Base-by-base conservation (phyloP, 2,329 filamentous ascomycete species). In the Botrytis squamosa region DNA sequence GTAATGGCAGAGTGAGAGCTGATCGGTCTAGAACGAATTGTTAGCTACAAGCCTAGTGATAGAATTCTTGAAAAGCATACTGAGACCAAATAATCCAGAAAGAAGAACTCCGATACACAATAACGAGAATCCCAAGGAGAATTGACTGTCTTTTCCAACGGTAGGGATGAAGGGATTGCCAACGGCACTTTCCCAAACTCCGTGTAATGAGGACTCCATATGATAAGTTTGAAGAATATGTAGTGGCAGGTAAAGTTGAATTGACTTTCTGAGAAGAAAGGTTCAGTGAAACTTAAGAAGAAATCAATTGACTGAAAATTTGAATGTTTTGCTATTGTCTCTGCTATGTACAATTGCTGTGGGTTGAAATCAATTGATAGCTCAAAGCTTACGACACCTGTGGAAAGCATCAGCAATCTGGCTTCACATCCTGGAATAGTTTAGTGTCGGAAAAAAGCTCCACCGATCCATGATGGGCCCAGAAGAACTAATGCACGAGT, bases 161-260 rank as follows among this genome's bases (percentile, higher is more conserved):
- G 90, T 82, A 75, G 95, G 94, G 79, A 91, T 84, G 85, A 96
- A 98, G 76, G 94, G 93, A 86, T 90, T 93, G 88, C 90, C 89
- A 84, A 93, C 89, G 85, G 95, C 93, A 88, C 93, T 93, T 88
- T 97, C 92, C 95, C 95, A 98, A 86, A 97, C 88, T 84, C 96
- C 90, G 85, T 92, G 90, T 84, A 97, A 86, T 87, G 93, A 93
- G 81, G 90, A 89, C 89, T 92, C 91, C 91, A 93, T 93, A 85
- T 86, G 87, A 93, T 93, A 85, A 86, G 87, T 80, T 77, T 77
- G 69, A 71, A 75, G 40, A 25, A 18, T 63, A 10, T 22, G 33
- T 25, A 40, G n/a, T 29, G 52, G 68, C 66, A 60, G 38, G 16
- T 33, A 59, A 60, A 46, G 7, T 20, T 64, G 22, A 60, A 25